Evolutionary conservation across 2,329 filamentous ascomycete genomes (phyloP), one percentile per base, ranked within the genome.

Genomic region (Rhynchosporium graminicola): DNA sequence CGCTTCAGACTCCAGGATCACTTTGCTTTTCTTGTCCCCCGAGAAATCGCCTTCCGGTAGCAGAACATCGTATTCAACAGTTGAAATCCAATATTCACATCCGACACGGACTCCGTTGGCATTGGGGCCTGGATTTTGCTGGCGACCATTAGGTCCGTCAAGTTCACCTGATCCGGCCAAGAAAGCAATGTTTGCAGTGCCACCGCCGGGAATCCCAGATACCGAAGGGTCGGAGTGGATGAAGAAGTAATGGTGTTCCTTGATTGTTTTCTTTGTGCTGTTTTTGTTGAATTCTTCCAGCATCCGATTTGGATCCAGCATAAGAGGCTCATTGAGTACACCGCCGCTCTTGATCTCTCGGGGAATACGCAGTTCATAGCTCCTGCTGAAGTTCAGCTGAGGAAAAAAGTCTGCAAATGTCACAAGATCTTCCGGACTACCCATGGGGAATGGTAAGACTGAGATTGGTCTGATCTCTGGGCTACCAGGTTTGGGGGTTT

Each of bases 141-240:
- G 57, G 6, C 33, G 33, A 36, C 33, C 33, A 36, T 36, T 10
- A 36, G 9, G 5, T 6, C 43, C 57, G 36, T 59, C 29, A 38
- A 26, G 45, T 29, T 40, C 40, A 50, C 43, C 57, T 7, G 57
- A 59, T 51, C 68, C 70, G 1, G 61, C 29, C 0, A 75, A 69
- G 54, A 75, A 73, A 12, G 71, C 72, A 43, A 76, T 72, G 54
- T 69, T 54, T 54, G 50, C 50, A 20, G 50, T 54, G 50, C 50
- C 50, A 54, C 50, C 50, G 50, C 50, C 50, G 29, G 50, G 50
- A 54, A 54, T 54, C 50, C 26, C 26, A 54, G 50, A 54, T 8
- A 54, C 50, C 13, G 13, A 13, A 15, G 50, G 50, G 50, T 54
- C 50, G 29, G 50, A 54, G 36, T 54, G 50, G 50, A 54, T 29